phyloP scores from a whole-genome alignment of 2,329 filamentous ascomycete species.

The Remersonia thermophila region DNA sequence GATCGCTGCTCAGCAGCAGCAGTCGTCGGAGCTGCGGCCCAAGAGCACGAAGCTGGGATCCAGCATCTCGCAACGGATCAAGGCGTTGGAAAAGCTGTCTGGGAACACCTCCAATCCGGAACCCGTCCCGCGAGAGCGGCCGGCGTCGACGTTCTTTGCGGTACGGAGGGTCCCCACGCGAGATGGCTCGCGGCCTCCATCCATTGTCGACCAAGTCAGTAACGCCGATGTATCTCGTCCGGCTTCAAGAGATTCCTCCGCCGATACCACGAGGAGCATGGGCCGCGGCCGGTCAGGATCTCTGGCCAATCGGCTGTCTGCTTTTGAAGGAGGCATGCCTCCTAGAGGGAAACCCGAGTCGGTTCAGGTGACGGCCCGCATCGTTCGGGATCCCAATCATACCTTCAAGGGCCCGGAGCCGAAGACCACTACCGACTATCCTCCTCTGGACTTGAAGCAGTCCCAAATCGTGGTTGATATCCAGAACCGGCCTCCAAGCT shows the following conservation, averaged over 20 bases:
- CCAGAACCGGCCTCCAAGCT: conserved; percentile 27
- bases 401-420: conserved; percentile 29
- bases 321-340: conserved; percentile 37
- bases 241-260: conserved; percentile 34
- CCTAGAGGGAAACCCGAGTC: conserved; percentile 52
- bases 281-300: conserved; percentile 39
- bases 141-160: conserved; percentile 46
- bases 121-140: conserved; percentile 23
- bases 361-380: conserved; percentile 78
- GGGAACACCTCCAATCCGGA: conserved; percentile 24
- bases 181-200: conserved; percentile 33
- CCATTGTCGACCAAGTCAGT: conserved; percentile 31
- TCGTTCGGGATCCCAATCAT: conserved; percentile 53
- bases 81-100: conserved; percentile 74
- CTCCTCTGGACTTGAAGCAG: conserved; percentile 41
- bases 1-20: conserved; percentile 35
- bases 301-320: conserved; percentile 41
- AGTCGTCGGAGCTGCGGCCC: conserved; percentile 37
- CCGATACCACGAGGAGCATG: conserved; percentile 27
- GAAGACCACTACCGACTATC: conserved; percentile 30
- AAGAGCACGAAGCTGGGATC: conserved; percentile 78
- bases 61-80: conserved; percentile 88
- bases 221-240: conserved; percentile 25
- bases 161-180: conserved; percentile 35
- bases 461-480: conserved; percentile 48